Base-by-base conservation (phyloP, 768 basidiomycete species). In the Naganishia vishniacii region DNA sequence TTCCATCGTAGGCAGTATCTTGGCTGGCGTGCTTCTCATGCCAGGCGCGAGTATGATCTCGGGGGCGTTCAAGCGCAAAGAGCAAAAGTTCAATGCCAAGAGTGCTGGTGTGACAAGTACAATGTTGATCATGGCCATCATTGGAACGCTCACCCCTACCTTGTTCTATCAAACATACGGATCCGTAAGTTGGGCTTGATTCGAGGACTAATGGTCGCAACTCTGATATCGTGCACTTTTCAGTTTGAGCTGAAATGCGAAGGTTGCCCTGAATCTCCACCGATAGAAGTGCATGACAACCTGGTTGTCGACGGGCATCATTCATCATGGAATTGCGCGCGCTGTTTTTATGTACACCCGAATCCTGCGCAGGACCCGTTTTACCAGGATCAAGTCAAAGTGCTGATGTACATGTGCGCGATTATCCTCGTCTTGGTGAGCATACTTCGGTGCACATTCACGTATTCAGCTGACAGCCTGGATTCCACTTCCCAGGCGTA, bases 51-150 rank as follows among this genome's bases (percentile, higher is more conserved):
- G 89, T 77, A 99, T 99, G 95, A 86, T 87, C 71, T 88, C 88
- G 40, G 89, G 88, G 8, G 95, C 95, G 0, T 68, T 95, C 64
- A 82, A 84, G 72, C 81, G 87, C 73, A 99, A 99, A 79, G 95
- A 99, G 77, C 91, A 93, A 75, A 89, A 86, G 70, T 99, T 99
- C 81, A 99, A 99, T 72, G 95, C 95, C n/a, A 97, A 91, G 81
- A 91, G 89, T 72, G 95, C 95, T 6, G 90, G 95, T 40, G 95
- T 99, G 16, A 99, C 95, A 0, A 95, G 92, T 75, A 95, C 95
- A 81, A 94, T 99, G 90, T 78, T 99, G 75, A 98, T 99, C 79
- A 98, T 98, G 94, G 95, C 95, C 13, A 90, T 99, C 75, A 94
- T 99, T 66, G 95, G 95, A 13, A 90, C 89, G 1, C 80, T 99